Evolutionary conservation across 192 early-diverging fungal genomes (phyloP).

Genomic region (Cladochytrium replicatum): DNA sequence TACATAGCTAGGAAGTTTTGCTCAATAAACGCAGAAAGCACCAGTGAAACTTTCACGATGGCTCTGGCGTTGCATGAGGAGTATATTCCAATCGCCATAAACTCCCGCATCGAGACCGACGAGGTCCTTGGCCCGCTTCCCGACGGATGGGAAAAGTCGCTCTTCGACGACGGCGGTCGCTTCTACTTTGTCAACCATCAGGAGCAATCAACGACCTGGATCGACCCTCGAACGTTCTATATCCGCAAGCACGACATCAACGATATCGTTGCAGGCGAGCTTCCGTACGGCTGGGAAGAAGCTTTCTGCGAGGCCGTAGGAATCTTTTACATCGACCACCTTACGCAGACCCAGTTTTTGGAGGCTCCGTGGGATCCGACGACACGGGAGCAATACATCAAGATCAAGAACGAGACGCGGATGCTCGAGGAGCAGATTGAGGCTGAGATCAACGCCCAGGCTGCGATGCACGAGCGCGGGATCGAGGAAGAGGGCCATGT

Average conservation of each 20-base stretch:
- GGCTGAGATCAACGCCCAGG: constrained; percentile 1
- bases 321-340: constrained; percentile 23
- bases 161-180: constrained; percentile 14
- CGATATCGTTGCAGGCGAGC: constrained; percentile 28
- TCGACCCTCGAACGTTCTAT: constrained; percentile 32
- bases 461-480: too few relatives aligned
- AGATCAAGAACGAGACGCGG: constrained; percentile 8
- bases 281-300: constrained; percentile 30
- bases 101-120: constrained; percentile 28
- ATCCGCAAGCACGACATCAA: constrained; percentile 28
- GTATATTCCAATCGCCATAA: constrained; percentile 16
- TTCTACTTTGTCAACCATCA: constrained; percentile 40
- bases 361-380: constrained; percentile 21
- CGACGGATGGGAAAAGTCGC: constrained; percentile 24
- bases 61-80: too few relatives aligned
- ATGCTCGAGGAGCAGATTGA: background rate
- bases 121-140: constrained; percentile 25
- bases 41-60: too few relatives aligned
- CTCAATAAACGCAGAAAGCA: too few relatives aligned
- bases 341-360: constrained; percentile 20
- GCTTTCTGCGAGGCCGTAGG: constrained; percentile 13
- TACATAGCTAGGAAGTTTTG: too few relatives aligned
- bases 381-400: constrained; percentile 8
- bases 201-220: constrained; percentile 31
- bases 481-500: too few relatives aligned